Percentiles rank a stretch among this genome's conserved stretches.
These are phyloP conservation scores for Saturnispora sekii DNA, from an alignment of 805 yeast species.

Conservation along the genomic window DNA sequence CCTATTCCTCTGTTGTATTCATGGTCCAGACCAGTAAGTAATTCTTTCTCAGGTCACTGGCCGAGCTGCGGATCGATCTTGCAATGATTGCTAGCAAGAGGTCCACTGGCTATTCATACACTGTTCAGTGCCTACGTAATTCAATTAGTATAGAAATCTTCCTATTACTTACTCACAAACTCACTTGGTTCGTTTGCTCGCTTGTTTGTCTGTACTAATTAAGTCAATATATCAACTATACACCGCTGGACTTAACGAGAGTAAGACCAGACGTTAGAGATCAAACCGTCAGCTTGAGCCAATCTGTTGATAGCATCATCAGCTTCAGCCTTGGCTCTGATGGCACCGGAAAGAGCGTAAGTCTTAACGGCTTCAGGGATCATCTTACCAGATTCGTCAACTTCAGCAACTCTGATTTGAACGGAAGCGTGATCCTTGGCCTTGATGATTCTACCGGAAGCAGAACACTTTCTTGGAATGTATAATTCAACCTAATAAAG, in stretches of 20 bases:
- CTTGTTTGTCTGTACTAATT: too few relatives aligned
- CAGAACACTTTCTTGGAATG: slow-evolving; percentile 99
- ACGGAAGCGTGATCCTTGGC: slow-evolving; percentile 99
- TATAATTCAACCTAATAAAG: slow-evolving; percentile 87
- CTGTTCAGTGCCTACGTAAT: too few relatives aligned
- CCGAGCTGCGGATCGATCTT: too few relatives aligned
- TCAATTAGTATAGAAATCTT: too few relatives aligned
- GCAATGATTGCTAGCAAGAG: too few relatives aligned
- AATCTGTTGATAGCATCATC: slow-evolving; percentile 99
- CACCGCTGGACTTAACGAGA: slow-evolving; percentile 55
- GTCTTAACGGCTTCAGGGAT: slow-evolving; percentile 85
- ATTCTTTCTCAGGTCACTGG: too few relatives aligned
- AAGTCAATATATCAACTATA: slow-evolving; percentile 1
- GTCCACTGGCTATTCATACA: too few relatives aligned
- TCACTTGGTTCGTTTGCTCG: too few relatives aligned
- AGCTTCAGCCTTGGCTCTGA: slow-evolving; percentile 98
- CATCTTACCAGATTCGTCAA: slow-evolving; percentile 93
- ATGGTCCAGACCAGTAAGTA: too few relatives aligned
- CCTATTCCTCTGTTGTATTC: too few relatives aligned
- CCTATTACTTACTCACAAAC: too few relatives aligned
- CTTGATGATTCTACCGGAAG: slow-evolving; percentile 99
- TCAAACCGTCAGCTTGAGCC: slow-evolving; percentile 96
- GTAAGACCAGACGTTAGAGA: slow-evolving; percentile 93
- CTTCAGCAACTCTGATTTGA: slow-evolving; percentile 97
- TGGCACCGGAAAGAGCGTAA: slow-evolving; percentile 94